phyloP scores from a whole-genome alignment of 192 early-diverging fungal species.

The Spizellomyces punctatus region DNA sequence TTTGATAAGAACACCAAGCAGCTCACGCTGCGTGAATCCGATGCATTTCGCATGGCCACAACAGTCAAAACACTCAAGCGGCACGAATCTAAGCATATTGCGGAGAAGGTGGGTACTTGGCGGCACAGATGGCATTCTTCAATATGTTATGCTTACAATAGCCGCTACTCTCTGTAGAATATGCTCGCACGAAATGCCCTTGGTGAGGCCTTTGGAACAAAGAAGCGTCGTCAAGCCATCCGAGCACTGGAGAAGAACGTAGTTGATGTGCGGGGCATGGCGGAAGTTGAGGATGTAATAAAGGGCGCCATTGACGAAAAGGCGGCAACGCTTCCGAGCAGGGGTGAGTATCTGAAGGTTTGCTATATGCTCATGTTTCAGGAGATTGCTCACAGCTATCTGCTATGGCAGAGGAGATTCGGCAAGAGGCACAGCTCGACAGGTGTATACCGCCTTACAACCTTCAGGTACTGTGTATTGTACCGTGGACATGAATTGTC shows the following conservation, averaged over 20 bases:
- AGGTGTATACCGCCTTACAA: conserved; percentile 82
- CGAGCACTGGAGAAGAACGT: conserved; percentile 83
- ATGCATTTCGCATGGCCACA: conserved; percentile 64
- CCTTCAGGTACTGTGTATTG: conserved; percentile 32
- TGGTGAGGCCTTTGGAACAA: conserved; percentile 91
- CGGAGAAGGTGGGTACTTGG: conserved; percentile 38
- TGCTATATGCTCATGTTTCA: neutral
- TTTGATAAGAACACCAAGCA: conserved; percentile 68
- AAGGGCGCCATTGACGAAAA: conserved; percentile 70
- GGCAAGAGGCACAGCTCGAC: conserved; percentile 23
- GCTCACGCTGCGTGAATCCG: conserved; percentile 71
- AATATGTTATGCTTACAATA: too few relatives aligned
- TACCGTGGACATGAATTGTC: neutral
- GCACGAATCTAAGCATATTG: conserved; percentile 47
- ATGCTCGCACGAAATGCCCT: conserved; percentile 72
- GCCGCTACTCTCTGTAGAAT: conserved; percentile 34
- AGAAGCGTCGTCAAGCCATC: conserved; percentile 83
- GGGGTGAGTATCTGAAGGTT: conserved; percentile 31
- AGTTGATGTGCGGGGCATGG: conserved; percentile 72
- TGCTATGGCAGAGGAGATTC: conserved; percentile 3
- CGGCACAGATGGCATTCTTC: neutral
- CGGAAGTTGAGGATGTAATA: conserved; percentile 65
- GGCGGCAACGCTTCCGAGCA: conserved; percentile 62
- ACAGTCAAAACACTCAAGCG: conserved; percentile 72
- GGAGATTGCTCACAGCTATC: neutral